These are phyloP conservation scores for Kingdonia uniflora DNA, from an alignment of 164 flowering plant species.

Conservation along the genomic window DNA sequence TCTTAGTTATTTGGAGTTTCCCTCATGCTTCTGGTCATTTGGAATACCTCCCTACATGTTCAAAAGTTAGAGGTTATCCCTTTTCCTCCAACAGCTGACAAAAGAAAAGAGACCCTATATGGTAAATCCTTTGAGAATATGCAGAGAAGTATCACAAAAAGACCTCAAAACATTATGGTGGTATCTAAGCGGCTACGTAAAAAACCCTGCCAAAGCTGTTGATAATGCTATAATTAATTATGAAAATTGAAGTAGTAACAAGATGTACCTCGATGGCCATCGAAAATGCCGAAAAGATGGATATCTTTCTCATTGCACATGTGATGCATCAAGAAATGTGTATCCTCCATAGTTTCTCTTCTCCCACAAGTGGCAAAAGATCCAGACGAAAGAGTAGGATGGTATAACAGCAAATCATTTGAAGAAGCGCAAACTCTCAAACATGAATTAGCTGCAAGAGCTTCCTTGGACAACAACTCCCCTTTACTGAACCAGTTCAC, in stretches of 20 bases:
- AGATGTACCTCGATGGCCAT: constrained; percentile 48
- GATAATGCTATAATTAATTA: too few relatives aligned
- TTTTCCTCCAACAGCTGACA: too few relatives aligned
- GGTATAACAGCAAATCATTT: constrained; percentile 26
- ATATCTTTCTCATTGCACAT: constrained; percentile 45
- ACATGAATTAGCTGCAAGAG: constrained; percentile 17
- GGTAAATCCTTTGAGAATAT: too few relatives aligned
- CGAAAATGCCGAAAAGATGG: constrained; percentile 81
- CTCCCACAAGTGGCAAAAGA: constrained; percentile 86
- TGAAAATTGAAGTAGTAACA: too few relatives aligned
- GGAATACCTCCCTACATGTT: too few relatives aligned
- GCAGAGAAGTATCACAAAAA: too few relatives aligned
- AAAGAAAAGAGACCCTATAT: too few relatives aligned
- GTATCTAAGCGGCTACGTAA: too few relatives aligned
- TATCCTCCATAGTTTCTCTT: constrained; percentile 94
- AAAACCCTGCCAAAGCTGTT: too few relatives aligned
- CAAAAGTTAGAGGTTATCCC: too few relatives aligned
- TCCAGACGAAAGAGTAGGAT: constrained; percentile 73
- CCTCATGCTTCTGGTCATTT: too few relatives aligned
- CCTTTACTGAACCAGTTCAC: constrained; percentile 71
- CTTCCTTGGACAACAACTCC: constrained; percentile 24
- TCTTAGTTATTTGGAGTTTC: not conserved
- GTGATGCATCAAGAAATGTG: constrained; percentile 71
- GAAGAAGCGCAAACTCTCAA: constrained; percentile 16
- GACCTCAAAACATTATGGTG: too few relatives aligned